Evolutionary conservation across 2,329 filamentous ascomycete genomes (phyloP).

Genomic region (Colletotrichum tropicicola): DNA sequence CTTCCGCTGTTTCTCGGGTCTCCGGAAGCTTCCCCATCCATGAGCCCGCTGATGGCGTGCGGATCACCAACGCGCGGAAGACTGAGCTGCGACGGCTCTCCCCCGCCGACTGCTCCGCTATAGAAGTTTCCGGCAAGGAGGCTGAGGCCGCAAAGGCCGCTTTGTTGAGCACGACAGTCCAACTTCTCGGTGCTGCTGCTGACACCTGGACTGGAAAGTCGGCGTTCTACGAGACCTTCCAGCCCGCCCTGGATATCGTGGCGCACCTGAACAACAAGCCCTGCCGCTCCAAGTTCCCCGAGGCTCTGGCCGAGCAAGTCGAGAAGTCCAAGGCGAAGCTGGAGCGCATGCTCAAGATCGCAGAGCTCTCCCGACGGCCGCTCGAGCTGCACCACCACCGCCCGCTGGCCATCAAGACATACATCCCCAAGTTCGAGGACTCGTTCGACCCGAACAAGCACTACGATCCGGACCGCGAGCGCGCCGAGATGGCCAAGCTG

Average conservation of each 20-base stretch:
- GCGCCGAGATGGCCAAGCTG: constrained; percentile 84
- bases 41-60: constrained; percentile 58
- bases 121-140: constrained; percentile 36
- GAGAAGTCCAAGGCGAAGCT: constrained; percentile 56
- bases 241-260: constrained; percentile 67
- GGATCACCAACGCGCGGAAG: constrained; percentile 55
- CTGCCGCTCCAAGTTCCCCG: constrained; percentile 60
- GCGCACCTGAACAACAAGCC: constrained; percentile 66
- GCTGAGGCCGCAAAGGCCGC: constrained; percentile 57
- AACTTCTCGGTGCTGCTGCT: constrained; percentile 73
- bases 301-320: constrained; percentile 48
- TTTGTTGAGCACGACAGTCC: constrained; percentile 69
- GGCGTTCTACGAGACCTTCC: constrained; percentile 83
- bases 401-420: constrained; percentile 86
- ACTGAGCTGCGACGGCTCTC: constrained; percentile 59
- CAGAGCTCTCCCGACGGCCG: constrained; percentile 75
- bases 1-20: constrained; percentile 54
- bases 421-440: constrained; percentile 95
- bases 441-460: constrained; percentile 93
- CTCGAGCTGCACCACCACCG: constrained; percentile 90
- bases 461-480: constrained; percentile 95
- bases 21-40: constrained; percentile 70
- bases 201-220: constrained; percentile 78
- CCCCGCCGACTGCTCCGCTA: constrained; percentile 64
- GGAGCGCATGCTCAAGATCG: constrained; percentile 64